Evolutionary conservation across 148 eudicot species (phyloP).

Genomic region (Rhododendron kiyosumense): DNA sequence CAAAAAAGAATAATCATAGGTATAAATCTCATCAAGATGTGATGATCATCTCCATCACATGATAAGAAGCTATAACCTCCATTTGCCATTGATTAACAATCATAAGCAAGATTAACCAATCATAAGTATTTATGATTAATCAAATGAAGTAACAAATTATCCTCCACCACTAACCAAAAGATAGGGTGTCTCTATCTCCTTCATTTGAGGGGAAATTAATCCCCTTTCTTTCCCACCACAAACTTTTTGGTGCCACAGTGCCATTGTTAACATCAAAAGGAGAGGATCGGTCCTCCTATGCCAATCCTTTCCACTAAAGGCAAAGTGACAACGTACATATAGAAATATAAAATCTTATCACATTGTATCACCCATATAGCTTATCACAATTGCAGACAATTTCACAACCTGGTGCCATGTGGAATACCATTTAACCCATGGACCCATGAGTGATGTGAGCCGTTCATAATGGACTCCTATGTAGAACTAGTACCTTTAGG

Average conservation of each 20-base stretch:
- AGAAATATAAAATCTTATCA: conserved; percentile 19
- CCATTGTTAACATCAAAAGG: not conserved
- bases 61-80: not conserved
- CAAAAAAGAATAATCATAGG: not conserved
- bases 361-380: conserved; percentile 12
- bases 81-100: not conserved
- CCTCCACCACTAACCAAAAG: not conserved
- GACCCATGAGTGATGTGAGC: conserved; percentile 10
- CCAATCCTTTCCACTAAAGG: conserved; percentile 14
- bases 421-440: conserved; percentile 14
- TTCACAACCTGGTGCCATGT: conserved; percentile 4
- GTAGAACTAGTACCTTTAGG: conserved; percentile 1
- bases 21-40: not conserved
- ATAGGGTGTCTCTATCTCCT: not conserved
- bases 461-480: conserved; percentile 7
- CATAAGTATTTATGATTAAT: not conserved
- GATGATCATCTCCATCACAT: not conserved
- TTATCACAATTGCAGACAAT: conserved; percentile 16
- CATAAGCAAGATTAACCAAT: not conserved
- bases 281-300: not conserved
- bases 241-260: conserved; percentile 7
- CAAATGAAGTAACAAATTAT: not conserved
- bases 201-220: not conserved
- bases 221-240: conserved; percentile 1
- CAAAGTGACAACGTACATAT: not conserved